Evolutionary conservation across 768 basidiomycete species (phyloP).

Genomic region (Crepidotus variabilis): DNA sequence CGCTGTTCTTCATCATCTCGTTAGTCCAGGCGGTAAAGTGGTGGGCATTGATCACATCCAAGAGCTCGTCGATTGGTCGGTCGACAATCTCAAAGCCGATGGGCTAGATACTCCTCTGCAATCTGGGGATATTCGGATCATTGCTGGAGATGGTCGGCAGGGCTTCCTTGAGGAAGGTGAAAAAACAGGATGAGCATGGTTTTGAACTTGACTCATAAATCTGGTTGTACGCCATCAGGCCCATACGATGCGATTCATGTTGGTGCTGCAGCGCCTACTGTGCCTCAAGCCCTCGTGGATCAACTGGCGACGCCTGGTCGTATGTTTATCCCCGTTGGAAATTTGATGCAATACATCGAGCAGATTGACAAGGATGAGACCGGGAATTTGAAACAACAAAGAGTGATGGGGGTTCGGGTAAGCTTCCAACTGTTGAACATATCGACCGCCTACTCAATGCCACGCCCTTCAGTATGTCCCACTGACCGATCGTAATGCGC

Average conservation of each 20-base stretch:
- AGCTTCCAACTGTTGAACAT: slow-evolving; percentile 22
- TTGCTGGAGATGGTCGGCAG: slow-evolving; percentile 77
- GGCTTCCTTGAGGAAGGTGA: slow-evolving; percentile 41
- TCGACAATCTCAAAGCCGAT: slow-evolving; percentile 63
- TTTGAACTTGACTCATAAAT: not conserved
- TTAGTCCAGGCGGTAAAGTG: slow-evolving; percentile 55
- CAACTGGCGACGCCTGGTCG: slow-evolving; percentile 74
- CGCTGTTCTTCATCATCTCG: slow-evolving; percentile 79
- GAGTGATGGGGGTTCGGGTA: slow-evolving; percentile 82
- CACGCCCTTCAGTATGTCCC: slow-evolving; percentile 60
- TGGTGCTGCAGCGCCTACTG: slow-evolving; percentile 80
- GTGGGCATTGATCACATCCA: slow-evolving; percentile 91
- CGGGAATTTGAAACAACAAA: slow-evolving; percentile 59
- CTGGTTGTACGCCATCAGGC: slow-evolving; percentile 26
- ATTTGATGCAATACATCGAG: slow-evolving; percentile 52
- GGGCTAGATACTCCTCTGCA: slow-evolving; percentile 55
- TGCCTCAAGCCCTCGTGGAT: slow-evolving; percentile 70
- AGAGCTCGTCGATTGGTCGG: slow-evolving; percentile 69
- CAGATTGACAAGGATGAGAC: slow-evolving; percentile 76
- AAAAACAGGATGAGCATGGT: slow-evolving; percentile 3
- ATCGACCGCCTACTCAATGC: not conserved
- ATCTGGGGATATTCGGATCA: slow-evolving; percentile 52
- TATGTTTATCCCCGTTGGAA: slow-evolving; percentile 94
- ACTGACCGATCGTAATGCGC: slow-evolving; percentile 57
- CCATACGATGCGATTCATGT: slow-evolving; percentile 90